phyloP scores from a whole-genome alignment of 305 asterid species.

The Lippia alba region DNA sequence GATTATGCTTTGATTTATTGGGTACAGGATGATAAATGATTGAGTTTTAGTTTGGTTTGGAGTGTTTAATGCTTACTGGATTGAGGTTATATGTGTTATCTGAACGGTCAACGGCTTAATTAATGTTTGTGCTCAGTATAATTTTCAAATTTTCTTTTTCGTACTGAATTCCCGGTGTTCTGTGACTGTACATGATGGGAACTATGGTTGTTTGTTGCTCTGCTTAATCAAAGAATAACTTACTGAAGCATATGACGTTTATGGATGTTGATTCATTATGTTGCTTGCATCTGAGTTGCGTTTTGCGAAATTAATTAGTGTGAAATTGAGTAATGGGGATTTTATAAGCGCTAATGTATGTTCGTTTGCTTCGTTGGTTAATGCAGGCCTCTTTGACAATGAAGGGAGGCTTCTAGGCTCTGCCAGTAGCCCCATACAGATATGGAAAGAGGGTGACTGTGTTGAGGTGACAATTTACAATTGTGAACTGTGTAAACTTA shows the following conservation, averaged over 20 bases:
- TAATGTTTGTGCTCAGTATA: not conserved
- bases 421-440: constrained; percentile 93
- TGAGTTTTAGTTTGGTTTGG: constrained; percentile 2
- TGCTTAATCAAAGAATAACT: constrained; percentile 8
- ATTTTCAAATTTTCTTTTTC: not conserved
- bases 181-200: constrained; percentile 15
- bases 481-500: constrained; percentile 20
- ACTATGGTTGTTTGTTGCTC: constrained; percentile 4
- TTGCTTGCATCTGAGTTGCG: constrained; percentile 7
- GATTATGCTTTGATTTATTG: constrained; percentile 11
- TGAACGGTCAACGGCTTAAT: not conserved
- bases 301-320: constrained; percentile 6
- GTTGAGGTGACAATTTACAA: constrained; percentile 66
- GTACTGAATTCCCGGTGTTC: constrained; percentile 18
- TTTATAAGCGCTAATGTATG: constrained; percentile 7
- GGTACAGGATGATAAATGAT: not conserved
- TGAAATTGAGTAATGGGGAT: not conserved
- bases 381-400: constrained; percentile 79
- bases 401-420: constrained; percentile 75
- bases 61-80: constrained; percentile 14
- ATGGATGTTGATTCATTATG: constrained; percentile 16
- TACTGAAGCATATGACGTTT: constrained; percentile 1
- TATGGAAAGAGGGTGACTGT: constrained; percentile 95
- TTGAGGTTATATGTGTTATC: constrained; percentile 5
- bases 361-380: constrained; percentile 32